phyloP scores from a whole-genome alignment of 306 rosid species.

The Leucaena leucocephala region DNA sequence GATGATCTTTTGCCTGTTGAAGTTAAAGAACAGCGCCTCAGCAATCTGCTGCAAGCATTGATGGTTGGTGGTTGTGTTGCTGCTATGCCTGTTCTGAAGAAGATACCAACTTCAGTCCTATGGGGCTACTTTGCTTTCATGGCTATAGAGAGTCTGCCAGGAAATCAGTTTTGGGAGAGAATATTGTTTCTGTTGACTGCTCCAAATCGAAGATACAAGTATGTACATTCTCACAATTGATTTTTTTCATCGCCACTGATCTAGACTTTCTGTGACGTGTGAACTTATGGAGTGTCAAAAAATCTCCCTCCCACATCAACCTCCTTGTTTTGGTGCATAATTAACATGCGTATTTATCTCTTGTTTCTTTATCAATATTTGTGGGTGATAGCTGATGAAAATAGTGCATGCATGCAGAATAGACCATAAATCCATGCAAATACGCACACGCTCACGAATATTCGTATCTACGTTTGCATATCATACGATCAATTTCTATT shows the following conservation, averaged over 20 bases:
- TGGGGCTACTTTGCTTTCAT: slow-evolving; percentile 87
- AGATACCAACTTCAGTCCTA: slow-evolving; percentile 74
- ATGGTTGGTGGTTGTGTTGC: slow-evolving; percentile 68
- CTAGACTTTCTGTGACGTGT: not conserved
- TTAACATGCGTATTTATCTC: not conserved
- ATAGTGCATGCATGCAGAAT: not conserved
- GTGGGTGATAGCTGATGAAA: not conserved
- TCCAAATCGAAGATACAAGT: slow-evolving; percentile 82
- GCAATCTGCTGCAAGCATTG: slow-evolving; percentile 71
- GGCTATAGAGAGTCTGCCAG: slow-evolving; percentile 81
- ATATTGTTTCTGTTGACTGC: slow-evolving; percentile 67
- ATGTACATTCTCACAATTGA: slow-evolving; percentile 19
- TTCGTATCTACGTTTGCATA: not conserved
- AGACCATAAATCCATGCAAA: not conserved
- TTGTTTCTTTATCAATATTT: not conserved
- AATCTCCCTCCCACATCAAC: not conserved
- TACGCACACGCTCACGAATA: not conserved
- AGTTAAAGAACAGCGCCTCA: slow-evolving; percentile 81
- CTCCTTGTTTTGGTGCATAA: not conserved
- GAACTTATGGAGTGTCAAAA: not conserved
- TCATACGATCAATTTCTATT: not conserved
- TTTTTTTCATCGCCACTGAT: slow-evolving; percentile 5
- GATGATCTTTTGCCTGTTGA: slow-evolving; percentile 75
- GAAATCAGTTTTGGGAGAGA: slow-evolving; percentile 83
- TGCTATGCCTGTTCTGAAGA: slow-evolving; percentile 76